These are phyloP conservation scores for Tricholoma hemisulphureum DNA, from an alignment of 768 basidiomycete genomes.

Conservation along the genomic window DNA sequence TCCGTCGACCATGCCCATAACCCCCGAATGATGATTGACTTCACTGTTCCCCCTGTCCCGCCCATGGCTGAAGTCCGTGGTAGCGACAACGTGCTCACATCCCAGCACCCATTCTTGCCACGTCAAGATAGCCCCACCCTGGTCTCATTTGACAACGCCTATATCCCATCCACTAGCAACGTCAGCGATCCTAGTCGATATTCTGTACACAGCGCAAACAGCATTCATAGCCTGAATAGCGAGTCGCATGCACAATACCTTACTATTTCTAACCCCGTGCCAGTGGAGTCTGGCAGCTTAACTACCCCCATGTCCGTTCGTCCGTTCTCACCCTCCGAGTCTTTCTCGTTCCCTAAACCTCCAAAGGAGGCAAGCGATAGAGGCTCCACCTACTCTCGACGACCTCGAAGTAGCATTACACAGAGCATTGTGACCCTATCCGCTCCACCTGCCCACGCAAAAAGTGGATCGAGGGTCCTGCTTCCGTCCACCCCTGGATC, in stretches of 20 bases:
- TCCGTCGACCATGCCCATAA: constrained; percentile 47
- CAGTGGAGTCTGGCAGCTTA: constrained; percentile 23
- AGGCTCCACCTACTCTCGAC: constrained; percentile 19
- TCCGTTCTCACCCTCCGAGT: constrained; percentile 66
- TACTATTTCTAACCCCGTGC: constrained; percentile 24
- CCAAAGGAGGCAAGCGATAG: constrained; percentile 33
- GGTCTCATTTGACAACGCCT: constrained; percentile 28
- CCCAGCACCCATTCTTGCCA: constrained; percentile 11
- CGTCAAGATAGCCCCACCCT: constrained; percentile 28
- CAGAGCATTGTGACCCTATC: not conserved
- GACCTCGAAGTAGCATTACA: constrained; percentile 20
- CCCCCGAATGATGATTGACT: constrained; percentile 20
- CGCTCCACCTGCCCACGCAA: not conserved
- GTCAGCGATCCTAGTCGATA: constrained; percentile 18
- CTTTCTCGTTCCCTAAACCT: constrained; percentile 68
- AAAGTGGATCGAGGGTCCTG: constrained; percentile 8
- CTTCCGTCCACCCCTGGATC: constrained; percentile 10
- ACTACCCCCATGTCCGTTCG: constrained; percentile 59
- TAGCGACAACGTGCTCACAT: constrained; percentile 4
- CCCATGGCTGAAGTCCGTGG: constrained; percentile 55
- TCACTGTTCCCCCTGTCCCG: constrained; percentile 41
- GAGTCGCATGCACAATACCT: constrained; percentile 43
- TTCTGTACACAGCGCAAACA: constrained; percentile 42
- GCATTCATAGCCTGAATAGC: constrained; percentile 34
- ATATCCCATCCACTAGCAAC: constrained; percentile 14